phyloP scores from a whole-genome alignment of 495 filamentous ascomycete species.

The Hypoxylon perforatum region DNA sequence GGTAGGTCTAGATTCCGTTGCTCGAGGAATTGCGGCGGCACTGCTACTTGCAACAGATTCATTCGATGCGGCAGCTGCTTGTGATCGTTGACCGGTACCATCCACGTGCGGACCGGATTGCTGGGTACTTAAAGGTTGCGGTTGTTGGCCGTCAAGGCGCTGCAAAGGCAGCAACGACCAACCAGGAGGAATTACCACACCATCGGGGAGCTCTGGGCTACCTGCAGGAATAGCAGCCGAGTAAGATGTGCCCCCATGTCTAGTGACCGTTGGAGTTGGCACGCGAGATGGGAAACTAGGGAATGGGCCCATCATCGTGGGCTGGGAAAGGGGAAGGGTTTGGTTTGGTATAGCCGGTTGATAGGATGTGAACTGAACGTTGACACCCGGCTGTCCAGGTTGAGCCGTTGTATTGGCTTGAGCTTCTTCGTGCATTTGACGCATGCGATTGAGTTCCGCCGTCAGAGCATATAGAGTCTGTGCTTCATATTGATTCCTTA shows the following conservation, averaged over 20 bases:
- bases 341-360: slow-evolving; percentile 27
- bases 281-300: slow-evolving; percentile 35
- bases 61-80: slow-evolving; percentile 13
- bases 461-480: slow-evolving; percentile 65
- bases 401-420: slow-evolving; percentile 30
- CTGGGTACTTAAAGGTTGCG: slow-evolving; percentile 27
- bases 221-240: slow-evolving; percentile 67
- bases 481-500: slow-evolving; percentile 62
- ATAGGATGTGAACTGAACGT: slow-evolving; percentile 26
- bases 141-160: slow-evolving; percentile 57
- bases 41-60: not conserved
- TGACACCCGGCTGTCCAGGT: slow-evolving; percentile 37
- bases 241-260: slow-evolving; percentile 54
- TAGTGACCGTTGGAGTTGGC: slow-evolving; percentile 51
- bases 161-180: slow-evolving; percentile 80
- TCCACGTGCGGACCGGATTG: slow-evolving; percentile 20
- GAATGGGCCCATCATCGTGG: slow-evolving; percentile 25
- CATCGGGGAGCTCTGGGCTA: slow-evolving; percentile 75
- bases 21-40: slow-evolving; percentile 2
- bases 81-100: slow-evolving; percentile 20
- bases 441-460: slow-evolving; percentile 52
- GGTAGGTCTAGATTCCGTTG: slow-evolving; percentile 10
- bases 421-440: slow-evolving; percentile 43
- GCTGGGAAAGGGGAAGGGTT: slow-evolving; percentile 38
- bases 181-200: slow-evolving; percentile 76